A percentile compares a stretch with the other conserved stretches of the same genome.
phyloP scores from a whole-genome alignment of 2,329 filamentous ascomycete genomes.

The Stachybotrys chlorohalonatus region DNA sequence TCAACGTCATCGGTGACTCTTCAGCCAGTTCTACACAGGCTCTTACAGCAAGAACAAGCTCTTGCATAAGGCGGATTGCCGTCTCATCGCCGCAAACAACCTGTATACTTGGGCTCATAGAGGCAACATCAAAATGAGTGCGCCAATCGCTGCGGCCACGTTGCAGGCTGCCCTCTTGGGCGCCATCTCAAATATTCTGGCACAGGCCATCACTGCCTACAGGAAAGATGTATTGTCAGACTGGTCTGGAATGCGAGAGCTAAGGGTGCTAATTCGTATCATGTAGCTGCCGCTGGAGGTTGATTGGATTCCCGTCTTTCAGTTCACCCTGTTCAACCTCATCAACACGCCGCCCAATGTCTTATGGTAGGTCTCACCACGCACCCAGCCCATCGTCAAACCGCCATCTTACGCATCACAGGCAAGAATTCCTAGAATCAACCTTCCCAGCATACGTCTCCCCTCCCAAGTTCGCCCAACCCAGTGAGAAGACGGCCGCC shows the following conservation, averaged over 20 bases:
- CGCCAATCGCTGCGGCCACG: constrained; percentile 50
- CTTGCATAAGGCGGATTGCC: no score
- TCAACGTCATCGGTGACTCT: no score
- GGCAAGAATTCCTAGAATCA: constrained; percentile 68
- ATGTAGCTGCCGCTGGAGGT: constrained; percentile 49
- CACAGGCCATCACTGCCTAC: constrained; percentile 60
- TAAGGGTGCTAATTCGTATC: neutral
- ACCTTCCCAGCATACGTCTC: constrained; percentile 55
- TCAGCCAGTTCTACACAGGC: no score
- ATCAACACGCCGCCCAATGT: constrained; percentile 76
- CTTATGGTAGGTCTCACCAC: constrained; percentile 50
- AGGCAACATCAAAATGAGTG: constrained; percentile 14
- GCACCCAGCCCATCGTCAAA: neutral
- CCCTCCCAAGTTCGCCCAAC: constrained; percentile 20
- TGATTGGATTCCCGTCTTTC: constrained; percentile 59
- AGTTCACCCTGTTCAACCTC: constrained; percentile 67
- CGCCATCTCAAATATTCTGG: constrained; percentile 62
- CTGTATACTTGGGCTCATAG: no score
- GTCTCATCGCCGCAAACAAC: no score
- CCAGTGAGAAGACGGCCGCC: constrained; percentile 18
- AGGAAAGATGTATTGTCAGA: constrained; percentile 42
- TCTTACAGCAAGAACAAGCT: no score
- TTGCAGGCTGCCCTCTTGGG: constrained; percentile 58
- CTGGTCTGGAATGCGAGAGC: neutral
- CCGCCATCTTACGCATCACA: constrained; percentile 14